Evolutionary conservation across 1,284 basidiomycete genomes (phyloP), one percentile per base, ranked within the genome.

Genomic region (Irpex lacteus): DNA sequence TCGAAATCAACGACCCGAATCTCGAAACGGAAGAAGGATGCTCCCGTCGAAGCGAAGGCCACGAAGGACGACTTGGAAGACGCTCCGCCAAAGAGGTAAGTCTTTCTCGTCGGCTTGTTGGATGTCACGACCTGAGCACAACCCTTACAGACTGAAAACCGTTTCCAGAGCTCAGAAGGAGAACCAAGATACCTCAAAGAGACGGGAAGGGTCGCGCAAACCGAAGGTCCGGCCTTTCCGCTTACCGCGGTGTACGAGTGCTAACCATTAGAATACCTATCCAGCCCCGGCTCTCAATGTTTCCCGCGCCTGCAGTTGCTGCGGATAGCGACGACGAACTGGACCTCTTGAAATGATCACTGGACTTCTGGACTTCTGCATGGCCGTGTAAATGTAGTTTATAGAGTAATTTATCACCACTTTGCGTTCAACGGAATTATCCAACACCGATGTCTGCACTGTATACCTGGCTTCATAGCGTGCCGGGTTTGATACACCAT

Each of bases 251-350:
- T 44, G 8, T 53, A 57, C 40, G 6, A 18, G 59, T 21, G 18
- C 18, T 32, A 9, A 11, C 36, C 9, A 34, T 61, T 36, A 18
- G 13, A 38, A 32, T 9, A 13, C 2, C 15, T 59, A 52, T 54
- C n/a, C 11, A 68, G 68, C 68, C 68, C 21, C 68, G 68, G 38
- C 21, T 69, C 8, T 69, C 68, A 9, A 60, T 69, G 66, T 69
- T 69, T 50, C 68, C 68, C 7, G 37, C 60, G 5, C 65, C 21
- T 26, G 21, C 21, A 26, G 21, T 26, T 26, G 54, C 56, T 15
- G 21, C 40, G 6, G 64, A 67, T 37, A 67, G 66, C 40, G 68
- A 69, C 5, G 68, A 66, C 38, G 68, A 69, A 38, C 56, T 69
- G 11, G 66, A 69, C 59, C 65, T 67, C 32, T 52, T 66, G 15